Conservation (phyloP, 495 filamentous ascomycete genomes). For the Podospora tetraspora region DNA sequence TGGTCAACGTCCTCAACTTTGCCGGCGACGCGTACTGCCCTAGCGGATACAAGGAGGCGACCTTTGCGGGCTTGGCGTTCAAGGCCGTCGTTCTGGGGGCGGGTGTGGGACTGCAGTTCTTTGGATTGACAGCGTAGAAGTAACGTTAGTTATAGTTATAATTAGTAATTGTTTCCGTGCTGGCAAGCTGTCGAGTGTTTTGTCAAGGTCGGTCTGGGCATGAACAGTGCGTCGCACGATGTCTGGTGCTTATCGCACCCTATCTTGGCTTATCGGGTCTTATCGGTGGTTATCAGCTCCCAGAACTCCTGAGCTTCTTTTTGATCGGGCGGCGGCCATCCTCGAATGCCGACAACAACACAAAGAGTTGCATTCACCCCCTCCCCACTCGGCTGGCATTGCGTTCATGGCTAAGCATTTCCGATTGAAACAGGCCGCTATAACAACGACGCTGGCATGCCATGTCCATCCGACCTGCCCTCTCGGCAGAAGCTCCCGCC, state of each 20-base stretch:
- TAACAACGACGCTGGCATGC: not conserved
- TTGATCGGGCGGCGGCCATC: not conserved
- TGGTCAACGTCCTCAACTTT: slow-evolving; percentile 6
- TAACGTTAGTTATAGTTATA: too few relatives aligned
- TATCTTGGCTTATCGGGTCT: not conserved
- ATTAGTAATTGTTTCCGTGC: not conserved
- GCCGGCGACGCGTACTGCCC: slow-evolving; percentile 9
- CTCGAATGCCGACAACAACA: not conserved
- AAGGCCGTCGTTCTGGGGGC: slow-evolving; percentile 2
- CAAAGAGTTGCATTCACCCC: too few relatives aligned
- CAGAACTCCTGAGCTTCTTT: not conserved
- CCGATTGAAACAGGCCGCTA: not conserved
- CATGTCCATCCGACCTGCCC: not conserved
- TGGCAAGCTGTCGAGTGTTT: not conserved
- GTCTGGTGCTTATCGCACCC: too few relatives aligned
- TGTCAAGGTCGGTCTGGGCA: too few relatives aligned
- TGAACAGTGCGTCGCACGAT: too few relatives aligned
- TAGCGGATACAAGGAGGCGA: slow-evolving; percentile 9
- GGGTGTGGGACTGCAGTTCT: slow-evolving; percentile 1
- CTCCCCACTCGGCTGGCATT: not conserved
- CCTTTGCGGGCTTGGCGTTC: slow-evolving; percentile 4
- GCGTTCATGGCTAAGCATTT: not conserved
- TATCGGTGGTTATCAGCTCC: not conserved
- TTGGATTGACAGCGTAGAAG: slow-evolving; percentile 6
- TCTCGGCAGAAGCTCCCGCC: not conserved